These are phyloP conservation scores for Aspergillus novofumigatus DNA, from an alignment of 2,329 filamentous ascomycete genomes.

Conservation along the genomic window DNA sequence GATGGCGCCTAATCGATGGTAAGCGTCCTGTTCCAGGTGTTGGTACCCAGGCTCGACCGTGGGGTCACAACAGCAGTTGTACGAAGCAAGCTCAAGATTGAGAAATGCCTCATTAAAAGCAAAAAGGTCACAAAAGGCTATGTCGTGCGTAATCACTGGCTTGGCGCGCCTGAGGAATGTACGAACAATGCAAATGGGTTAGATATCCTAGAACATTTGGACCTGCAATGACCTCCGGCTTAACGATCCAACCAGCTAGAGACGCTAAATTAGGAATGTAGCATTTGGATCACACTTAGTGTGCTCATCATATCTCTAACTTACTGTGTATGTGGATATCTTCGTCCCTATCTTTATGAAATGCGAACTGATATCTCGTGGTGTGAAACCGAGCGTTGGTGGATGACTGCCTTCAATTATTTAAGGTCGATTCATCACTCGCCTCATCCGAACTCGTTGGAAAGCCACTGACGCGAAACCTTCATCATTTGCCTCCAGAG, in stretches of 20 bases:
- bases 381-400: too few relatives aligned
- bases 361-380: too few relatives aligned
- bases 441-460: too few relatives aligned
- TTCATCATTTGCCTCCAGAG: neutral
- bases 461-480: neutral
- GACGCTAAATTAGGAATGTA: neutral
- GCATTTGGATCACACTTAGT: too few relatives aligned
- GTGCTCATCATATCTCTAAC: too few relatives aligned
- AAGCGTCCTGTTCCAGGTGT: neutral
- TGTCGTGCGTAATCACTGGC: neutral
- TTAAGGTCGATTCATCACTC: neutral
- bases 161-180: neutral
- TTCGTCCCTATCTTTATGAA: too few relatives aligned
- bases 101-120: neutral
- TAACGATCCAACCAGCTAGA: neutral
- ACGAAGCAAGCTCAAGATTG: too few relatives aligned
- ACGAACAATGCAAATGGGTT: neutral
- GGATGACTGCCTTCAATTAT: neutral
- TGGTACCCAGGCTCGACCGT: neutral
- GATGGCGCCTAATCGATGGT: neutral
- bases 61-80: neutral
- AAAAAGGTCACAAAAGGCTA: neutral
- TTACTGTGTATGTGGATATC: too few relatives aligned
- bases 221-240: neutral
- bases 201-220: neutral